Conservation (phyloP, 768 basidiomycete genomes). For the Podaxis sp. region DNA sequence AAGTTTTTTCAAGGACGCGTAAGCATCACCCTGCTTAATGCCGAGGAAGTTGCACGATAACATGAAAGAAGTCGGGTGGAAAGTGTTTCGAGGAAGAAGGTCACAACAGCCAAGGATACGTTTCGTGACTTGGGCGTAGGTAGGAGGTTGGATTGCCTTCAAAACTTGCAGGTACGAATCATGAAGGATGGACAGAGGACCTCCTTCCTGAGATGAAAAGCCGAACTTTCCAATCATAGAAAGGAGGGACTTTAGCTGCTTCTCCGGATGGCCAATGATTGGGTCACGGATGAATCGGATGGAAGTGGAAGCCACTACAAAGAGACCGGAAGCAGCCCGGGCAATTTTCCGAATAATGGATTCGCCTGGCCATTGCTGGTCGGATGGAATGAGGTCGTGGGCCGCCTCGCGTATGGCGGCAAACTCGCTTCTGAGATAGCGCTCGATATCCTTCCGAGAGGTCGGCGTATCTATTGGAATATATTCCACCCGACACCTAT, state of each 20-base stretch:
- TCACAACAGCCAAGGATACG: slow-evolving; percentile 2
- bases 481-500: neutral
- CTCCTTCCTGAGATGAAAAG: neutral
- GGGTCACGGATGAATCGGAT: neutral
- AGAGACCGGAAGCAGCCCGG: slow-evolving; percentile 1
- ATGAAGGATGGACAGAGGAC: neutral
- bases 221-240: neutral
- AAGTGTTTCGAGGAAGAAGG: neutral
- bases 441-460: neutral
- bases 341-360: neutral
- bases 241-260: neutral
- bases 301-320: slow-evolving; percentile 1
- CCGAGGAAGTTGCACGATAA: slow-evolving; percentile 7
- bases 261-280: neutral
- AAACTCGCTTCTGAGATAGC: slow-evolving; percentile 5
- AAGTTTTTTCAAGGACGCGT: neutral
- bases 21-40: neutral
- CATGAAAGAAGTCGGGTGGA: neutral
- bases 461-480: neutral
- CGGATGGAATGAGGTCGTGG: neutral
- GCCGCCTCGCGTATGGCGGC: neutral
- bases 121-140: neutral
- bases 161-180: neutral
- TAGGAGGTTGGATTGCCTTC: neutral
- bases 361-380: neutral